Evolutionary conservation across 2,329 filamentous ascomycete species (phyloP).

Genomic region (Fusarium humuli): DNA sequence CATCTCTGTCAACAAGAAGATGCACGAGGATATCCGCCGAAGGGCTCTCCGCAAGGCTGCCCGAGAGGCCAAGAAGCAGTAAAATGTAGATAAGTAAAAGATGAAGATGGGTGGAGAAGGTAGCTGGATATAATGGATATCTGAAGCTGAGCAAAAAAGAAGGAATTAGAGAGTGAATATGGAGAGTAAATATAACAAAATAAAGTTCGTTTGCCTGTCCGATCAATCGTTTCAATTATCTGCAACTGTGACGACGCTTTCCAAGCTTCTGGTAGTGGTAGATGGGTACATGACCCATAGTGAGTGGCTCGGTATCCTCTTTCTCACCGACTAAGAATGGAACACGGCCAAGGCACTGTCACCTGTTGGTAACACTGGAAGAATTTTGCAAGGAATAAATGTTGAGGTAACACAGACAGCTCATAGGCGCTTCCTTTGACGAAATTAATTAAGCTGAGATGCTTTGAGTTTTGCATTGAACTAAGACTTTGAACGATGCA

Average conservation of each 20-base stretch:
- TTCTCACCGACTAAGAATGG: not conserved
- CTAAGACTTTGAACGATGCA: too few relatives aligned
- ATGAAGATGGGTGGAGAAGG: not conserved
- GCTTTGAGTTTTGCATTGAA: not conserved
- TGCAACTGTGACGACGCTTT: not conserved
- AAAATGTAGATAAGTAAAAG: constrained; percentile 39
- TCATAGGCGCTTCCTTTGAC: not conserved
- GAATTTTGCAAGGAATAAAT: not conserved
- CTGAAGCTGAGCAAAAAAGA: constrained; percentile 5
- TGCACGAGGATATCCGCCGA: constrained; percentile 86
- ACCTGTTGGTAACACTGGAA: not conserved
- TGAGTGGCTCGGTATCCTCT: not conserved
- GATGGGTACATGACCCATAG: not conserved
- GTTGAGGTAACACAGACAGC: not conserved
- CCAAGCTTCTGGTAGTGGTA: not conserved
- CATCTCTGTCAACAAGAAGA: constrained; percentile 67
- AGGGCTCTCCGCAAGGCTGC: constrained; percentile 86
- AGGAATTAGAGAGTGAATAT: not conserved
- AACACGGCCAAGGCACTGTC: not conserved
- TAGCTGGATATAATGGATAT: not conserved
- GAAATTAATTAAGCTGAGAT: not conserved
- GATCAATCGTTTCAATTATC: not conserved
- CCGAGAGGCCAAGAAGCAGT: constrained; percentile 79
- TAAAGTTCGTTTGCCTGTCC: not conserved
- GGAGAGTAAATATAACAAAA: not conserved